Conservation (phyloP, 352 stramenopile species). For the Phytophthora citricola region DNA sequence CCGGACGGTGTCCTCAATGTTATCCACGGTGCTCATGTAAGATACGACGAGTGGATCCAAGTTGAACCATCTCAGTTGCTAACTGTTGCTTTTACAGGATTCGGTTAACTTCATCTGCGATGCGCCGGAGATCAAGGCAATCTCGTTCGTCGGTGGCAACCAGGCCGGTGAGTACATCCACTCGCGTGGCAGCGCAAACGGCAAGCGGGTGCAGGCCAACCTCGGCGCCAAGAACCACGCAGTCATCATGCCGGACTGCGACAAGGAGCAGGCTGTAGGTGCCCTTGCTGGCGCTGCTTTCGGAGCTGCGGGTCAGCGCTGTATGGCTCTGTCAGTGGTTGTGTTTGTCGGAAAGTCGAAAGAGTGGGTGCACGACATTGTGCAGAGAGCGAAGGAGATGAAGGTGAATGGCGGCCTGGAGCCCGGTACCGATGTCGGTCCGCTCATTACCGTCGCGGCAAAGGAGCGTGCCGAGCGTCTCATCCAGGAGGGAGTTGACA, state of each 20-base stretch:
- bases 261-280: slow-evolving; percentile 91
- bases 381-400: slow-evolving; percentile 89
- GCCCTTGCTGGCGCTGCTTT: slow-evolving; percentile 94
- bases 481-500: slow-evolving; percentile 90
- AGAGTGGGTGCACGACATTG: slow-evolving; percentile 94
- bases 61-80: slow-evolving; percentile 11
- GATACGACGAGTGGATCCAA: slow-evolving; percentile 14
- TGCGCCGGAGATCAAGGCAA: slow-evolving; percentile 93
- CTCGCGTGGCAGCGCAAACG: slow-evolving; percentile 83
- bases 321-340: slow-evolving; percentile 97
- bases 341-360: slow-evolving; percentile 96
- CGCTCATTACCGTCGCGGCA: slow-evolving; percentile 91
- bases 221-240: slow-evolving; percentile 98
- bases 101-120: slow-evolving; percentile 97
- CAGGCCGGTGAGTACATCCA: slow-evolving; percentile 95
- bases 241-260: slow-evolving; percentile 94
- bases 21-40: slow-evolving; percentile 85
- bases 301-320: slow-evolving; percentile 97
- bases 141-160: slow-evolving; percentile 97
- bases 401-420: slow-evolving; percentile 92
- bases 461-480: slow-evolving; percentile 91
- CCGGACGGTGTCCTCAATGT: slow-evolving; percentile 96
- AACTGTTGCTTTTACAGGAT: slow-evolving; percentile 46
- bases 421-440: slow-evolving; percentile 76
- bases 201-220: slow-evolving; percentile 97